Base-by-base conservation (phyloP, 306 rosid genomes). In the Glycine latifolia region DNA sequence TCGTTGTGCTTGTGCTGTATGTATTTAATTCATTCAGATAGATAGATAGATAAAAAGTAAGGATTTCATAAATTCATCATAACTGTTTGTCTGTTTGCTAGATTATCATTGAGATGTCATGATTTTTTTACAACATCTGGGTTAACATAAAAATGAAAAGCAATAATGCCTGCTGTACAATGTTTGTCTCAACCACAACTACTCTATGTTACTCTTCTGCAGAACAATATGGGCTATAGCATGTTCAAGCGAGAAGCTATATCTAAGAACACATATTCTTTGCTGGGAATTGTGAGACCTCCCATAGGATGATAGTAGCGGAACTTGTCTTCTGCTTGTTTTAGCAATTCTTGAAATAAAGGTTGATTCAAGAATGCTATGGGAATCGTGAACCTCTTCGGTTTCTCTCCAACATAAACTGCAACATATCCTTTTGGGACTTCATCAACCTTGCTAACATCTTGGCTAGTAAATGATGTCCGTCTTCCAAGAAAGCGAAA, bases 401-500 rank as follows among this genome's bases (percentile, higher is more conserved):
- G 13, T 63, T 63, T 35, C 5, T 37, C 70, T 37, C 70, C 70
- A 63, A 63, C 70, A 35, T 63, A 33, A 3, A 63, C 46, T 12
- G 69, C 46, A 63, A 63, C 17, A 37, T 63, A 63, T 17, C 70
- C 70, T 13, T 63, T 37, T 37, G 70, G 70, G 70, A 63, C 70
- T 35, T 37, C 47, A 5, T 14, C 70, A 35, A 13, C 4, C 11
- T 63, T 63, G 16, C 10, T 10, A 63, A 47, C 48, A 31, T 15
- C 67, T 63, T 63, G 70, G 10, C 70, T 35, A 6, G 70, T 37
- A 63, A 37, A 63, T 63, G 48, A 63, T 63, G 20, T 6, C 20
- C 20, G 4, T 63, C 20, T 63, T 35, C 47, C 47, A 63, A 13
- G 20, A 4, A 39, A 39, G 43, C 43, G 44, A 39, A 39, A 39